Percentiles rank a stretch among this genome's conserved stretches.
Evolutionary conservation across 179 eudicot species (phyloP).

Genomic region (Heliamphora pulchella): DNA sequence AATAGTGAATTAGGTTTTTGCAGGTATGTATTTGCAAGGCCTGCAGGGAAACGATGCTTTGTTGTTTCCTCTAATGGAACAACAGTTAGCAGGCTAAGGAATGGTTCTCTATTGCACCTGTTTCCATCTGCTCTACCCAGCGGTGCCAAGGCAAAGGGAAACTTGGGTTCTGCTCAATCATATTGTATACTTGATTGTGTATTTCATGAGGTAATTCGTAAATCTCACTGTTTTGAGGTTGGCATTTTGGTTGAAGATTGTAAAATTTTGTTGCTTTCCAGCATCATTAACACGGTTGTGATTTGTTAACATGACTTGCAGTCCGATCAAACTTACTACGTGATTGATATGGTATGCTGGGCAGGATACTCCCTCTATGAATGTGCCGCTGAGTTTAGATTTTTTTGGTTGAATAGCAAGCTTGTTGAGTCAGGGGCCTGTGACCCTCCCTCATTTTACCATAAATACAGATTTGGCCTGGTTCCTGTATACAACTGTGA

Average conservation of each 20-base stretch:
- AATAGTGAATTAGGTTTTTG: constrained; percentile 9
- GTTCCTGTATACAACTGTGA: constrained; percentile 77
- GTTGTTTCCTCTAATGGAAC: constrained; percentile 92
- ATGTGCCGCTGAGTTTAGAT: constrained; percentile 91
- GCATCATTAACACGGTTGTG: neutral
- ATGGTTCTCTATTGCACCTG: constrained; percentile 72
- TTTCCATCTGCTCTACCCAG: constrained; percentile 90
- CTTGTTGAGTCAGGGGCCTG: constrained; percentile 84
- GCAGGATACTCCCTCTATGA: constrained; percentile 83
- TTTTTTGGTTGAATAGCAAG: constrained; percentile 92
- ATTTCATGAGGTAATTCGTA: constrained; percentile 68
- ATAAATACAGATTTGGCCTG: constrained; percentile 57
- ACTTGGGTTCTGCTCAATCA: constrained; percentile 57
- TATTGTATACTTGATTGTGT: constrained; percentile 94
- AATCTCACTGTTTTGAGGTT: neutral
- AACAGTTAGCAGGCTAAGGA: constrained; percentile 81
- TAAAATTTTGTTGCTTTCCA: constrained; percentile 3
- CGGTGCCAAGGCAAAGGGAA: constrained; percentile 70
- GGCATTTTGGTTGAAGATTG: neutral
- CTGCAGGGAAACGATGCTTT: constrained; percentile 95
- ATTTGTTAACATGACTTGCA: constrained; percentile 30
- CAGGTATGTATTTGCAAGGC: constrained; percentile 91
- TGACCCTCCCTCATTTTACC: constrained; percentile 73
- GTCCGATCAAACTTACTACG: constrained; percentile 90
- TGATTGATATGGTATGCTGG: constrained; percentile 92